Evolutionary conservation across 768 basidiomycete genomes (phyloP).

Genomic region (Phlebiopsis flavidoalba): DNA sequence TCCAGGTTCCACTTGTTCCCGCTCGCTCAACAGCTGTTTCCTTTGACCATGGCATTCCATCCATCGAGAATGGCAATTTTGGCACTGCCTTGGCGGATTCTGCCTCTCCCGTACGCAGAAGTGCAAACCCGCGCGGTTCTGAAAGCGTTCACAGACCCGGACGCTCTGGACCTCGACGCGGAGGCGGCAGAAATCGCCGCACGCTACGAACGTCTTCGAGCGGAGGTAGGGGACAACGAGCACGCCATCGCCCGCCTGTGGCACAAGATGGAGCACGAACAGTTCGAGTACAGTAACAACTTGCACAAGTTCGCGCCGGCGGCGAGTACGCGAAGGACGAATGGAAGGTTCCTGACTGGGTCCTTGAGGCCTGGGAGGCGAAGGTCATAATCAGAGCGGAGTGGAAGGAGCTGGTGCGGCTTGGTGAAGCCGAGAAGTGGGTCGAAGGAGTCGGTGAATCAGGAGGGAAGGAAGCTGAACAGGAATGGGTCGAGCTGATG

Average conservation of each 20-base stretch:
- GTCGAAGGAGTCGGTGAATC: conserved; percentile 59
- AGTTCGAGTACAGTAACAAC: conserved; percentile 64
- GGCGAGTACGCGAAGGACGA: conserved; percentile 22
- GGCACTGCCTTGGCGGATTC: conserved; percentile 42
- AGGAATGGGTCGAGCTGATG: conserved; percentile 60
- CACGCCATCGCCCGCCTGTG: conserved; percentile 47
- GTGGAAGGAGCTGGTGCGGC: conserved; percentile 55
- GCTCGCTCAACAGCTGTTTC: conserved; percentile 66
- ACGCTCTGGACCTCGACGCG: conserved; percentile 39
- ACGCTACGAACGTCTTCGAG: conserved; percentile 41
- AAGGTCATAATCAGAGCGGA: conserved; percentile 43
- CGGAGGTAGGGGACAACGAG: conserved; percentile 27
- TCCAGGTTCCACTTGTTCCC: conserved; percentile 67
- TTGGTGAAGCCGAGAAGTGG: conserved; percentile 56
- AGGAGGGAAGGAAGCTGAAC: conserved; percentile 46
- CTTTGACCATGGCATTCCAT: conserved; percentile 43
- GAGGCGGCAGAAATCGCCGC: conserved; percentile 47
- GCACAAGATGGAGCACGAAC: conserved; percentile 45
- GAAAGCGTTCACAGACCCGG: conserved; percentile 48
- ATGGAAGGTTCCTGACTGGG: conserved; percentile 48
- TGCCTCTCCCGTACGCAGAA: conserved; percentile 76
- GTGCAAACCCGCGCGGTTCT: conserved; percentile 66
- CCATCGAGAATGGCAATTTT: conserved; percentile 52
- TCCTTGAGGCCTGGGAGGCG: conserved; percentile 46
- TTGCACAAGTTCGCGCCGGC: conserved; percentile 46